These are phyloP conservation scores for Lepiota venenata DNA, from an alignment of 768 basidiomycete genomes.

Conservation along the genomic window DNA sequence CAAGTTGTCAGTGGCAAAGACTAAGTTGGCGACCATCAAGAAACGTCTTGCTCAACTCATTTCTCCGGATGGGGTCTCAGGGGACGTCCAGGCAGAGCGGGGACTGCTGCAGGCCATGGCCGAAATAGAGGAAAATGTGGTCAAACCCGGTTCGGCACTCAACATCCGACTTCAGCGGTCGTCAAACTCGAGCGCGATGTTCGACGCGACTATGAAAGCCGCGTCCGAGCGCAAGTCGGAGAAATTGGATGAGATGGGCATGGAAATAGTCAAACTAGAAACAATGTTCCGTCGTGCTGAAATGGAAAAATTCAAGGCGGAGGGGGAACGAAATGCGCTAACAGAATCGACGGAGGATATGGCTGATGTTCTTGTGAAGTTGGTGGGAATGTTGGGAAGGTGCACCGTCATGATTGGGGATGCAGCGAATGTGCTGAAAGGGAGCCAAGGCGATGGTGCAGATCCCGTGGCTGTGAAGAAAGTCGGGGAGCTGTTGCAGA, in stretches of 20 bases:
- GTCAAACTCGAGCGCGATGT: slow-evolving; percentile 74
- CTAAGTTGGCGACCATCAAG: slow-evolving; percentile 62
- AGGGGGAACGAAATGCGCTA: slow-evolving; percentile 63
- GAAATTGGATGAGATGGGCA: slow-evolving; percentile 65
- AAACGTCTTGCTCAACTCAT: slow-evolving; percentile 59
- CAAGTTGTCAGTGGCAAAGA: slow-evolving; percentile 65
- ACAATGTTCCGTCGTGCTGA: slow-evolving; percentile 62
- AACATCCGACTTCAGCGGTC: slow-evolving; percentile 61
- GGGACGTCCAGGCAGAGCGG: slow-evolving; percentile 65
- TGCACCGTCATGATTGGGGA: slow-evolving; percentile 74
- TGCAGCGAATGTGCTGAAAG: slow-evolving; percentile 36
- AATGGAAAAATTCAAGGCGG: slow-evolving; percentile 66
- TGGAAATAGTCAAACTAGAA: slow-evolving; percentile 71
- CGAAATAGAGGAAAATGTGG: slow-evolving; percentile 63
- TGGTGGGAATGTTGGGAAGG: slow-evolving; percentile 80
- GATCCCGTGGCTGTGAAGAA: slow-evolving; percentile 34
- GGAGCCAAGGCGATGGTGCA: slow-evolving; percentile 29
- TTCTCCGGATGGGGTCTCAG: slow-evolving; percentile 29
- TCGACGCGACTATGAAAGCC: slow-evolving; percentile 83
- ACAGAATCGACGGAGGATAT: slow-evolving; percentile 60
- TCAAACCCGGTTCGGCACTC: slow-evolving; percentile 56
- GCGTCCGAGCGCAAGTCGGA: slow-evolving; percentile 78
- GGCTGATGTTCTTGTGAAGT: slow-evolving; percentile 60
- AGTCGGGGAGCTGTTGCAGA: slow-evolving; percentile 49
- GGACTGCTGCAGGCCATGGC: slow-evolving; percentile 65